phyloP scores from a whole-genome alignment of 140 eudicot species.

The Oenanthe javanica region DNA sequence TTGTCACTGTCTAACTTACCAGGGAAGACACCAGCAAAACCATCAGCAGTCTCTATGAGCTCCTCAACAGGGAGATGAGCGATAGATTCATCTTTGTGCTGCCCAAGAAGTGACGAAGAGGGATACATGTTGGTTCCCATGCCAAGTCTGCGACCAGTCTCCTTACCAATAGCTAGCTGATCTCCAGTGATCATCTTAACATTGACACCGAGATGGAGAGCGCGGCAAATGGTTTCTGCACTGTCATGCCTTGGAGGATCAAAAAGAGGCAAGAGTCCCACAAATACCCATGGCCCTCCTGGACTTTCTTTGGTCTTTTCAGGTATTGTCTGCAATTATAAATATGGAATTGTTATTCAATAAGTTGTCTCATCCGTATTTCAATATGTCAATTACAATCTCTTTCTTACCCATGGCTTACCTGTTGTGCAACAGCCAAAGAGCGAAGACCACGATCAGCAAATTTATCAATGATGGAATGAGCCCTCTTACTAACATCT shows the following conservation, averaged over 20 bases:
- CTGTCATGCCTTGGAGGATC: slow-evolving; percentile 99
- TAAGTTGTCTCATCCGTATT: background rate
- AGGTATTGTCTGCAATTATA: slow-evolving; percentile 51
- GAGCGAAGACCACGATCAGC: slow-evolving; percentile 97
- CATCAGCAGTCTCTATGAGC: slow-evolving; percentile 91
- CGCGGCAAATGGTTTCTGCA: slow-evolving; percentile 93
- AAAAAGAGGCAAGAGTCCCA: slow-evolving; percentile 82
- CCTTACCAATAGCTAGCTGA: slow-evolving; percentile 93
- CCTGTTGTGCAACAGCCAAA: slow-evolving; percentile 72
- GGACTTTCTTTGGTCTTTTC: slow-evolving; percentile 86
- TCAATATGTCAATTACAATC: background rate
- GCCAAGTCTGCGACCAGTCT: slow-evolving; percentile 93
- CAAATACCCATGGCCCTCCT: slow-evolving; percentile 82
- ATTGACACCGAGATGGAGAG: slow-evolving; percentile 88
- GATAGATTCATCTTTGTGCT: slow-evolving; percentile 50
- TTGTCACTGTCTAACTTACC: slow-evolving; percentile 25
- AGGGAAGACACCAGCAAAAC: slow-evolving; percentile 97
- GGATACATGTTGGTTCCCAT: slow-evolving; percentile 99
- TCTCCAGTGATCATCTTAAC: slow-evolving; percentile 99
- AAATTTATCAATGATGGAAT: slow-evolving; percentile 68
- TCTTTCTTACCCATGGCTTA: background rate
- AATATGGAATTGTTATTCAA: background rate
- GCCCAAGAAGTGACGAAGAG: slow-evolving; percentile 92
- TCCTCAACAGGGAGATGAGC: slow-evolving; percentile 83
- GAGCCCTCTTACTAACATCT: slow-evolving; percentile 52